Conservation (phyloP, 371 early-diverging fungal genomes). For the Mortierella sp. region DNA sequence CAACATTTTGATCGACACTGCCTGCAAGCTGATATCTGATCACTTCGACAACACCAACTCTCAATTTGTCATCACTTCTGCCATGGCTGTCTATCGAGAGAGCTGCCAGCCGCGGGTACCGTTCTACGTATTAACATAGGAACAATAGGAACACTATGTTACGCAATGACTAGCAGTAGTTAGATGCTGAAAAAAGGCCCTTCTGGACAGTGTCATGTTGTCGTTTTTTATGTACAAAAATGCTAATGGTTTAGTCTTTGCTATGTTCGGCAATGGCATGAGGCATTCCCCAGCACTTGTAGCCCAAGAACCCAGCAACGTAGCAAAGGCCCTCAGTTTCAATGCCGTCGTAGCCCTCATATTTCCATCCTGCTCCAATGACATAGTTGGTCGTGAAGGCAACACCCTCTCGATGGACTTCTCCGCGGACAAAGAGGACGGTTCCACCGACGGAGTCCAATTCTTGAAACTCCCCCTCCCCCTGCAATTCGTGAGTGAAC, state of each 20-base stretch:
- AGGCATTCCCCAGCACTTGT: constrained; percentile 31
- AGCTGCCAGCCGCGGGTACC: no score
- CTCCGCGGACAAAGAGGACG: constrained; percentile 20
- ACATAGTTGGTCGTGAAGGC: constrained; percentile 21
- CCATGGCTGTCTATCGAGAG: no score
- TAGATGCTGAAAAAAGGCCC: no score
- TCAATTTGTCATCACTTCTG: no score
- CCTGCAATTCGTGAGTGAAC: constrained; percentile 12
- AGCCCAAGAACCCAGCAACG: constrained; percentile 19
- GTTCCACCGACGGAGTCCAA: constrained; percentile 21
- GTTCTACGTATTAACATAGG: no score
- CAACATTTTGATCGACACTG: no score
- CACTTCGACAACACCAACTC: no score
- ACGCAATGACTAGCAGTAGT: no score
- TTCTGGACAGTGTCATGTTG: no score
- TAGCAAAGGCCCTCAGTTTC: constrained; percentile 25
- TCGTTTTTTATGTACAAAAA: neutral
- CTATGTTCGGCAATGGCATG: constrained; percentile 17
- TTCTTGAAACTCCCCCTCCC: constrained; percentile 4
- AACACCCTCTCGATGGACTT: constrained; percentile 22
- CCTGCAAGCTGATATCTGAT: no score
- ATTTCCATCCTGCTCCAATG: constrained; percentile 17
- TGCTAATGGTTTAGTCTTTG: neutral
- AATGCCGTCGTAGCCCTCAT: constrained; percentile 30
- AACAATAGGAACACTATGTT: no score